Conservation (phyloP, 2,329 filamentous ascomycete species). For the Calonectria pauciramosa region DNA sequence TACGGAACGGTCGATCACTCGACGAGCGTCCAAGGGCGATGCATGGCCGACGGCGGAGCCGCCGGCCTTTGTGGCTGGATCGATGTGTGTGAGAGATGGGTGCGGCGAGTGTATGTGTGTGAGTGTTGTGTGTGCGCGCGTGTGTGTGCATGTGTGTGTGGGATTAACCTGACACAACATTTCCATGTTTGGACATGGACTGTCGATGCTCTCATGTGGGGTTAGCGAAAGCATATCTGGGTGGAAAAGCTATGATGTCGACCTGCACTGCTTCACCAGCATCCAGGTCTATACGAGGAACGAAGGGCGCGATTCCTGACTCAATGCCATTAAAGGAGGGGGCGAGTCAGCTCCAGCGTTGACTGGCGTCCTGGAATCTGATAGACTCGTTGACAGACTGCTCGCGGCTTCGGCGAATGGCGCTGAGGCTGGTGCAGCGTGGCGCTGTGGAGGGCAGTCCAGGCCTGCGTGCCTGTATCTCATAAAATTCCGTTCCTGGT, state of each 20-base stretch:
- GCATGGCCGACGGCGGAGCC: slow-evolving; percentile 20
- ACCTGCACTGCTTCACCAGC: not conserved
- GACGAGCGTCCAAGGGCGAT: slow-evolving; percentile 2
- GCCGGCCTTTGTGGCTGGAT: slow-evolving; percentile 17
- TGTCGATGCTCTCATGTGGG: slow-evolving; percentile 12
- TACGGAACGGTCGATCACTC: slow-evolving; percentile 35
- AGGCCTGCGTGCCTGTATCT: slow-evolving; percentile 44
- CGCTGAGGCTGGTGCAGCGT: slow-evolving; percentile 42
- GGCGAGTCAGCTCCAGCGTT: slow-evolving; percentile 35
- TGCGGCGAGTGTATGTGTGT: slow-evolving; percentile 12
- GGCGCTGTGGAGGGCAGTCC: slow-evolving; percentile 42
- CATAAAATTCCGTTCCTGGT: slow-evolving; percentile 31
- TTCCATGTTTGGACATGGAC: slow-evolving; percentile 2
- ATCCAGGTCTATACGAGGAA: not conserved
- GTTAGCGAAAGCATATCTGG: not conserved
- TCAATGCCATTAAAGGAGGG: slow-evolving; percentile 17
- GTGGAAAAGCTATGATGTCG: not conserved
- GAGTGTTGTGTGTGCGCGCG: not conserved
- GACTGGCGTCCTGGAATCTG: slow-evolving; percentile 33
- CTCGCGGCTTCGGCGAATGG: slow-evolving; percentile 43
- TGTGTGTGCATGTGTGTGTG: slow-evolving; percentile 10
- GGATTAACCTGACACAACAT: not conserved
- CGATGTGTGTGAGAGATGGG: slow-evolving; percentile 13
- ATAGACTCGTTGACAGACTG: slow-evolving; percentile 20
- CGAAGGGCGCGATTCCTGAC: not conserved